These are phyloP conservation scores for Lactarius psammicola DNA, from an alignment of 768 basidiomycete species.

Conservation along the genomic window DNA sequence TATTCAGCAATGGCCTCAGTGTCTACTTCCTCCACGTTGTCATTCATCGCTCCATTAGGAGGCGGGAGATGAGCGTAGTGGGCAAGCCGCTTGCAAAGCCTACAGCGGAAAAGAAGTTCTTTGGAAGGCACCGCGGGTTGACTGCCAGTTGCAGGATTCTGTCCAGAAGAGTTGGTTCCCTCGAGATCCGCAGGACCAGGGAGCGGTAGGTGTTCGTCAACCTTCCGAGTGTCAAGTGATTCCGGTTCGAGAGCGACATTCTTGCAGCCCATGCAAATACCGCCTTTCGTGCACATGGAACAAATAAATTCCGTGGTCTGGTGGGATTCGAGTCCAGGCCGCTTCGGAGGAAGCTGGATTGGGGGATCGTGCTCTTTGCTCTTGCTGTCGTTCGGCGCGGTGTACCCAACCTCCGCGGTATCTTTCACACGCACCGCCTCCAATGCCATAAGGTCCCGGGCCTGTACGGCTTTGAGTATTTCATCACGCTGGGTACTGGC, in stretches of 20 bases:
- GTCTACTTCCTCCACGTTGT: constrained; percentile 33
- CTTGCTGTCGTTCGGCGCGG: background rate
- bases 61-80: constrained; percentile 75
- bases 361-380: background rate
- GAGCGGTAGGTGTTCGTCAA: constrained; percentile 1
- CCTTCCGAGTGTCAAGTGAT: constrained; percentile 13
- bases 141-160: background rate
- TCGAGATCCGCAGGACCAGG: background rate
- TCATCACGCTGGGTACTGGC: constrained; percentile 65
- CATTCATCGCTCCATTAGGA: constrained; percentile 41
- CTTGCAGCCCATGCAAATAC: constrained; percentile 75
- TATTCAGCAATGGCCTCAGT: constrained; percentile 50
- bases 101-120: constrained; percentile 76
- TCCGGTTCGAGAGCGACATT: constrained; percentile 55
- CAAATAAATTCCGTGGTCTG: constrained; percentile 82
- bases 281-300: constrained; percentile 69
- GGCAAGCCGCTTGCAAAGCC: constrained; percentile 75
- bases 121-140: constrained; percentile 15
- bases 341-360: constrained; percentile 14
- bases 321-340: constrained; percentile 30
- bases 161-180: background rate
- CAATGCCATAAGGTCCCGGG: constrained; percentile 48
- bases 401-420: background rate
- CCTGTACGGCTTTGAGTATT: constrained; percentile 62
- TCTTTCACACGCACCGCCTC: constrained; percentile 30